Base-by-base conservation (phyloP, 805 yeast species). In the Candida tammaniensis region DNA sequence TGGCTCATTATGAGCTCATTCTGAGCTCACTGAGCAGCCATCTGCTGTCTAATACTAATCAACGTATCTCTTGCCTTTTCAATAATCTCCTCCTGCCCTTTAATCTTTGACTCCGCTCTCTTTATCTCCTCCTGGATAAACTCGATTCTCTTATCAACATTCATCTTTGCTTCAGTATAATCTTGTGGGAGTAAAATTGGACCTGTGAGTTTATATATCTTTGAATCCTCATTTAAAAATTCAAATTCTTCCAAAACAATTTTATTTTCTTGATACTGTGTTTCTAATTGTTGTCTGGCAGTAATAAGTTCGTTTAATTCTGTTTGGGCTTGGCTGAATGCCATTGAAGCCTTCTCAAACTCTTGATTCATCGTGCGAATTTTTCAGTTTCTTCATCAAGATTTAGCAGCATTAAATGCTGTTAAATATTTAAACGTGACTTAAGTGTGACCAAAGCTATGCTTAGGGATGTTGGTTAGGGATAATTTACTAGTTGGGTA, bases 101-200 rank as follows among this genome's bases (percentile, higher is more conserved):
- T 68, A 39, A 93, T 77, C 52, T 78, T 80, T 20, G 61, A 67
- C 52, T 91, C 98, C 14, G 85, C 88, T 35, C 91, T 44, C 33
- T 53, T 53, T 44, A 93, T 86, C 61, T 93, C 98, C 24, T 68
- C 68, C 43, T 75, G 68, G 30, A 93, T 93, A 51, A 86, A 94
- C 55, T 88, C 96, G 27, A 93, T 70, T 61, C 99, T 81, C 55
- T 91, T 94, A 22, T 72, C 76, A 22, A 93, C 96, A 51, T 91
- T 91, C 51, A 76, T 47, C 44, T 77, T 77, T 15, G 98, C 95
- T 59, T 93, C 98, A 8, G 56, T 56, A 40, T 75, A 74, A 36
- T 88, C 96, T 52, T 91, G 96, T 2, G 97, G 96, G 42, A 94
- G 68, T 40, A 93, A 68, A 4, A 91, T 88, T 5, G 96, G 95